Percentiles rank a stretch among this genome's conserved stretches.
Evolutionary conservation across 345 rosid genomes (phyloP).

Genomic region (Turnera subulata): DNA sequence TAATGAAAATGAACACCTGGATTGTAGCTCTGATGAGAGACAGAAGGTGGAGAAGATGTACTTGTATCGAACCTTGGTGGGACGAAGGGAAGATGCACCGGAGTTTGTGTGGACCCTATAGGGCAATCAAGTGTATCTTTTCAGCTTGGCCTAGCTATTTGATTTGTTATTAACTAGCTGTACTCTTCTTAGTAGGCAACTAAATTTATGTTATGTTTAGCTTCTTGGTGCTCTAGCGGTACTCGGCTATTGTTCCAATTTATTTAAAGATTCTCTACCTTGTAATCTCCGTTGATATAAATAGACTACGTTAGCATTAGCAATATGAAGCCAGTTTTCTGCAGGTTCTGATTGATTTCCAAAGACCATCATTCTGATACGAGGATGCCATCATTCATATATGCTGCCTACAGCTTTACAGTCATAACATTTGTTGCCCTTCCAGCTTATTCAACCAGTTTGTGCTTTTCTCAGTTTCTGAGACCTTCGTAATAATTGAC

Average conservation of each 20-base stretch:
- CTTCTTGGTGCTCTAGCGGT: constrained; percentile 22
- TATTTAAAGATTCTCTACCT: constrained; percentile 18
- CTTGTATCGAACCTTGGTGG: constrained; percentile 74
- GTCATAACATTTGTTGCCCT: no score
- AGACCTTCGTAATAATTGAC: no score
- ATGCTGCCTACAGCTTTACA: no score
- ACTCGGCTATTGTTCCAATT: constrained; percentile 22
- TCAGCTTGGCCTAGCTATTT: constrained; percentile 4
- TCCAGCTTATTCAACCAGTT: no score
- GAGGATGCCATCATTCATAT: no score
- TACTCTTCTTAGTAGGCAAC: constrained; percentile 22
- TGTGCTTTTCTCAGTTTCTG: no score
- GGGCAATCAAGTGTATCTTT: constrained; percentile 13
- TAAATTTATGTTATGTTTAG: constrained; percentile 25
- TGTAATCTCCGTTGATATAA: constrained; percentile 22
- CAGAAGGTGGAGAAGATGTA: constrained; percentile 74
- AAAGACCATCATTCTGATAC: background rate
- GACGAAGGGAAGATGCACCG: constrained; percentile 78
- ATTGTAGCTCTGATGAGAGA: constrained; percentile 27
- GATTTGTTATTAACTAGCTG: constrained; percentile 9
- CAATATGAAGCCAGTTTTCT: background rate
- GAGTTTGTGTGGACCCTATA: constrained; percentile 62
- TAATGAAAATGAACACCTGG: constrained; percentile 48
- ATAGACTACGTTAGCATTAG: constrained; percentile 16
- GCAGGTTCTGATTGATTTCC: background rate